Conservation (phyloP, 495 filamentous ascomycete genomes). For the Aspergillus leporis region DNA sequence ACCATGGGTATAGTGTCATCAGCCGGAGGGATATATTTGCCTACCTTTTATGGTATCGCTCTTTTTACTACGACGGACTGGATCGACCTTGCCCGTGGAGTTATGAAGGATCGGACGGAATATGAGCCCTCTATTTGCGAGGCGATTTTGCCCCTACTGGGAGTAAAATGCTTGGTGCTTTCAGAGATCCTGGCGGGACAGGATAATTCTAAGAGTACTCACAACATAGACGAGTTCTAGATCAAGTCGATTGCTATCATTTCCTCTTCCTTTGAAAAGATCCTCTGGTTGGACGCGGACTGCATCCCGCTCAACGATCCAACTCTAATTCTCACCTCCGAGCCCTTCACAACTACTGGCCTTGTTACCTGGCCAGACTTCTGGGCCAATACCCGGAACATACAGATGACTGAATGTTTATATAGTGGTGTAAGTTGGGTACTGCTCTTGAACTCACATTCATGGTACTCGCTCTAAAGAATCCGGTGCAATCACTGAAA, state of each 20-base stretch:
- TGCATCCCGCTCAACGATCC: constrained; percentile 46
- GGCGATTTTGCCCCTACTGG: constrained; percentile 37
- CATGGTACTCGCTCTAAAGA: too few species aligned
- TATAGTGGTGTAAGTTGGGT: not conserved
- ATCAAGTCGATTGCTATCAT: constrained; percentile 52
- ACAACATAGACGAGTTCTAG: constrained; percentile 42
- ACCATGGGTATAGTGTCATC: constrained; percentile 50
- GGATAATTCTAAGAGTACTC: not conserved
- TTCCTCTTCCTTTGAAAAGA: constrained; percentile 50
- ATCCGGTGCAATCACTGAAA: too few species aligned
- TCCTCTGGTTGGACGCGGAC: constrained; percentile 57
- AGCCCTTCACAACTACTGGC: constrained; percentile 45
- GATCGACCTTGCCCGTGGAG: constrained; percentile 50
- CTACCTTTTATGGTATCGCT: constrained; percentile 42
- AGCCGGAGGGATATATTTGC: constrained; percentile 33
- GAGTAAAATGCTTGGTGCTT: constrained; percentile 44
- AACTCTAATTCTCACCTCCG: constrained; percentile 35
- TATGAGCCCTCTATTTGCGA: constrained; percentile 50
- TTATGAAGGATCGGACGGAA: constrained; percentile 40
- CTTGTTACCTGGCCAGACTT: constrained; percentile 58
- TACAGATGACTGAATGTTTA: not conserved
- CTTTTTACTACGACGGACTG: constrained; percentile 46
- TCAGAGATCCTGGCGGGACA: constrained; percentile 26
- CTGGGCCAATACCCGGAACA: constrained; percentile 39
- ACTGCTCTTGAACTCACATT: too few species aligned